A percentile compares a stretch with the other conserved stretches of the same genome.
These are phyloP conservation scores for Wallacemonas collosoma DNA, from an alignment of 208 protist genomes.

Conservation along the genomic window DNA sequence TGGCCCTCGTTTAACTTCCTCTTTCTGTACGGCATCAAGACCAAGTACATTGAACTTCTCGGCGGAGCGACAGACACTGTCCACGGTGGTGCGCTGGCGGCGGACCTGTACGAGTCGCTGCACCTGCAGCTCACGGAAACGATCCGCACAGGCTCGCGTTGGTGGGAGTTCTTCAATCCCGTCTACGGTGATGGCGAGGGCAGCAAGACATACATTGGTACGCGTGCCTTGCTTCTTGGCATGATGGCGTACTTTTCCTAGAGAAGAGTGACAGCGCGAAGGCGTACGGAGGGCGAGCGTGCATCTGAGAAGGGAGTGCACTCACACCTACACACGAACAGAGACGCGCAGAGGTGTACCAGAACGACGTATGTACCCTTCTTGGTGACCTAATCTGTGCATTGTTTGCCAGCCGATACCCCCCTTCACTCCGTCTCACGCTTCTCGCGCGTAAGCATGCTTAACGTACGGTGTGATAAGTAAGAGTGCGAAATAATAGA, in stretches of 20 bases:
- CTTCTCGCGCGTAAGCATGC: too few species aligned
- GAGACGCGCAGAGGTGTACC: too few species aligned
- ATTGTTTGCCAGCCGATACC: too few species aligned
- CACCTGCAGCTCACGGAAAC: slow-evolving; percentile 42
- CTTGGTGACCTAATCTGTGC: too few species aligned
- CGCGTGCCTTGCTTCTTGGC: slow-evolving; percentile 50
- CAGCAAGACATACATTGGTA: slow-evolving; percentile 77
- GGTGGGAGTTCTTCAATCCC: slow-evolving; percentile 78
- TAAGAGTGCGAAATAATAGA: too few species aligned
- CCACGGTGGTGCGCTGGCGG: slow-evolving; percentile 12
- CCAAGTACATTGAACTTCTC: slow-evolving; percentile 52
- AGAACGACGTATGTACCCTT: too few species aligned
- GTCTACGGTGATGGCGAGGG: slow-evolving; percentile 67
- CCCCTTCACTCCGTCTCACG: too few species aligned
- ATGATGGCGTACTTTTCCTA: slow-evolving; percentile 63
- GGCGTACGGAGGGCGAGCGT: too few species aligned
- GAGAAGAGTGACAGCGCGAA: not conserved
- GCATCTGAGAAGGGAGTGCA: too few species aligned
- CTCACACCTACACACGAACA: too few species aligned
- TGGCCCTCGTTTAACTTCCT: slow-evolving; percentile 72
- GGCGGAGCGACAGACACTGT: slow-evolving; percentile 17
- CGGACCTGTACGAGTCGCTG: slow-evolving; percentile 43
- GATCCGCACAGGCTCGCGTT: slow-evolving; percentile 42
- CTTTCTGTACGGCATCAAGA: slow-evolving; percentile 62
- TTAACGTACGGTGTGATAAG: too few species aligned